These are phyloP conservation scores for Sordaria brevicollis DNA, from an alignment of 495 filamentous ascomycete species.

Conservation along the genomic window DNA sequence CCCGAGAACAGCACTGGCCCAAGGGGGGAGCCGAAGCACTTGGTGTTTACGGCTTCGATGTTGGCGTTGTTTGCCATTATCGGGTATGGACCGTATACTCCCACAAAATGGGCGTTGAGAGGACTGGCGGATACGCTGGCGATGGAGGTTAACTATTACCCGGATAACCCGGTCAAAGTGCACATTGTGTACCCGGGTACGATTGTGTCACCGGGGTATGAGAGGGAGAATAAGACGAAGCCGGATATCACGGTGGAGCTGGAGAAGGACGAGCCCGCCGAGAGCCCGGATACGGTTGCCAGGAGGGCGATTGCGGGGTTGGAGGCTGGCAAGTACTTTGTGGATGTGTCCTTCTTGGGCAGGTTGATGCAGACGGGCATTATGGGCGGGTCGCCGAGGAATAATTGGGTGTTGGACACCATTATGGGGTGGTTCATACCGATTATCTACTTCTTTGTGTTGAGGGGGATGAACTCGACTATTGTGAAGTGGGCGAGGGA, in stretches of 20 bases:
- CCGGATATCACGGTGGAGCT: slow-evolving; percentile 70
- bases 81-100: slow-evolving; percentile 81
- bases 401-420: slow-evolving; percentile 52
- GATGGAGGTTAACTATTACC: slow-evolving; percentile 78
- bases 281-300: slow-evolving; percentile 72
- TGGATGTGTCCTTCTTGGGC: slow-evolving; percentile 62
- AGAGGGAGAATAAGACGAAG: slow-evolving; percentile 70
- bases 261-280: slow-evolving; percentile 70
- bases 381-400: slow-evolving; percentile 47
- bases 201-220: slow-evolving; percentile 65
- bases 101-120: slow-evolving; percentile 77
- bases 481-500: slow-evolving; percentile 48
- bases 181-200: slow-evolving; percentile 80
- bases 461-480: slow-evolving; percentile 47
- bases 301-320: slow-evolving; percentile 55
- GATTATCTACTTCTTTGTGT: slow-evolving; percentile 51
- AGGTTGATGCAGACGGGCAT: slow-evolving; percentile 52
- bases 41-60: slow-evolving; percentile 79
- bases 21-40: slow-evolving; percentile 48
- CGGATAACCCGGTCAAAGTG: slow-evolving; percentile 55
- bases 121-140: slow-evolving; percentile 70
- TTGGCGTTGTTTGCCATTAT: slow-evolving; percentile 64
- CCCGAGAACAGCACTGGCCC: slow-evolving; percentile 28
- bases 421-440: slow-evolving; percentile 45
- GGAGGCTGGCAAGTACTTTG: slow-evolving; percentile 69